Evolutionary conservation across 306 rosid species (phyloP), one percentile per base, ranked within the genome.

Genomic region (Astragalus membranaceus): DNA sequence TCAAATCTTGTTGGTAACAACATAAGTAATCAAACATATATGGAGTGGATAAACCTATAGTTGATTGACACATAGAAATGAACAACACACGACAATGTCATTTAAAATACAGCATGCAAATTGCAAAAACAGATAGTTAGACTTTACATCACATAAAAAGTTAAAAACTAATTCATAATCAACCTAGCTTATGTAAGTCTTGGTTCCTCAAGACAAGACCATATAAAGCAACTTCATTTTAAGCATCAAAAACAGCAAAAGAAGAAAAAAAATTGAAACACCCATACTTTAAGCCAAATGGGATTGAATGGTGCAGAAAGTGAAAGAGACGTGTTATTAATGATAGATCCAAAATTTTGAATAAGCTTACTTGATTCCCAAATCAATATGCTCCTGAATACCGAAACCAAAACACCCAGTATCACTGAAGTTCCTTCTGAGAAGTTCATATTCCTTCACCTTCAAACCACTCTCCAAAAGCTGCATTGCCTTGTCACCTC

Each of bases 401-500:
- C 97, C 97, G 62, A 88, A 91, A 16, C 97, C 96, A 44, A 91
- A 91, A 61, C 97, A 91, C 1, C 89, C 91, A 17, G 89, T 88
- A 17, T 91, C 96, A 56, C 97, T 91, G 17, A 91, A 91, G 83
- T 91, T 91, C 81, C 88, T 87, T 29, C 97, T 57, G 10, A 91
- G 72, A 66, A 91, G 80, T 76, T 91, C 96, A 59, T 87, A 88
- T 58, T 88, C 97, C 80, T 88, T 91, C 42, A 87, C 93, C 85
- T 91, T 88, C 67, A 91, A 75, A 2, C 97, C 97, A 75, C 93
- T 88, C 75, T 91, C 97, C 85, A 88, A 77, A 16, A 88, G 96
- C 49, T 88, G 93, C 89, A 88, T 88, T 1, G 97, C 97, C 82
- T 91, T 91, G 10, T 91, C 97, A 11, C 96, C 96, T 77, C 93